Conservation (phyloP, 2,329 filamentous ascomycete species). For the Gaeumannomyces tritici region DNA sequence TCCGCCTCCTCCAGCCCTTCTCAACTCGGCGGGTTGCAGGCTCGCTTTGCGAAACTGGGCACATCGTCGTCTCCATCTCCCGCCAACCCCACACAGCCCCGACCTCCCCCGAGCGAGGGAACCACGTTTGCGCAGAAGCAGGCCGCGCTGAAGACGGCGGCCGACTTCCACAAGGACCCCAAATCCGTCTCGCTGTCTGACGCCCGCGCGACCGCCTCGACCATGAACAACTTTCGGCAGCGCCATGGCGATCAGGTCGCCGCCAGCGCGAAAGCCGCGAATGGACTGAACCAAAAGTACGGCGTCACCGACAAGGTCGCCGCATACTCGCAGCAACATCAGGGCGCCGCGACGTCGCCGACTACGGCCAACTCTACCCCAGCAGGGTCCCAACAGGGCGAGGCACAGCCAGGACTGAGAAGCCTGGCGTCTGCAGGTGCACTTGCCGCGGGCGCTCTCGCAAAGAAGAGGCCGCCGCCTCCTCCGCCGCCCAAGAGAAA, state of each 20-base stretch:
- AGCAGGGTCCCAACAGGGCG: neutral
- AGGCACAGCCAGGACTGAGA: neutral
- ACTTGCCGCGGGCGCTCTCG: conserved; percentile 10
- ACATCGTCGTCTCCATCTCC: conserved; percentile 18
- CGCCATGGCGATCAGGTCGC: conserved; percentile 60
- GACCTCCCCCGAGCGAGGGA: conserved; percentile 31
- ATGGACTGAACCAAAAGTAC: conserved; percentile 51
- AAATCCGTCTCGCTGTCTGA: conserved; percentile 52
- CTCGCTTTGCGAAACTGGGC: conserved; percentile 50
- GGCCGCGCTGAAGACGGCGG: conserved; percentile 51
- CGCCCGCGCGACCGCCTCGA: conserved; percentile 46
- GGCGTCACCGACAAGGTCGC: conserved; percentile 25
- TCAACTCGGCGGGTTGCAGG: conserved; percentile 58
- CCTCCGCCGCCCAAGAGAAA: conserved; percentile 45
- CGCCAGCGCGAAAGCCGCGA: conserved; percentile 46
- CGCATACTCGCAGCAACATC: neutral
- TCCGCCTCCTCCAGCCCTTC: conserved; percentile 10
- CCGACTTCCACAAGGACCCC: conserved; percentile 49
- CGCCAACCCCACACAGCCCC: conserved; percentile 14
- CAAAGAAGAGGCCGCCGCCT: conserved; percentile 45
- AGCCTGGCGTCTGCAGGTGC: conserved; percentile 1
- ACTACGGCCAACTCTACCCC: neutral
- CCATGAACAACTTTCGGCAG: conserved; percentile 60
- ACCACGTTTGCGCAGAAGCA: conserved; percentile 59
- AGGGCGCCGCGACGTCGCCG: neutral